phyloP scores from a whole-genome alignment of 148 eudicot species.

The Oxyria digyna region DNA sequence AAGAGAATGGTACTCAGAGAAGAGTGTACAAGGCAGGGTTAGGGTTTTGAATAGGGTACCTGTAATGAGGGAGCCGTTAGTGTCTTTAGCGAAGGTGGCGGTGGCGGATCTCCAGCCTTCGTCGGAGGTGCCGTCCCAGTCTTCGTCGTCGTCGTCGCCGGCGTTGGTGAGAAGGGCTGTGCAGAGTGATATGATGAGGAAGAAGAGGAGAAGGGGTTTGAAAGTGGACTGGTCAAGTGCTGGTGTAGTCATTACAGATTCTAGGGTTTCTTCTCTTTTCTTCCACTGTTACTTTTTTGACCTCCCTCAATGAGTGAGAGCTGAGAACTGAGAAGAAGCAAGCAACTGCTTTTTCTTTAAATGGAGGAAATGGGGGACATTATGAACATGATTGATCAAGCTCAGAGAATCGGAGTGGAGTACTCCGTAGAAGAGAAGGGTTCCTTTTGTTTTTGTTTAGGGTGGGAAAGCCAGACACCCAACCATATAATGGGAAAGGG shows the following conservation, averaged over 20 bases:
- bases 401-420: too few relatives aligned
- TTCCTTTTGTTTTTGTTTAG: too few relatives aligned
- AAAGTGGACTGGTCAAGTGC: slow-evolving; percentile 18
- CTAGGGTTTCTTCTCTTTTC: neutral
- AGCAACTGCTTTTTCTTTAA: neutral
- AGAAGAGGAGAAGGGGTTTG: slow-evolving; percentile 3
- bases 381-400: too few relatives aligned
- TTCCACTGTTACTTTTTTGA: neutral
- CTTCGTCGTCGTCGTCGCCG: slow-evolving; percentile 26
- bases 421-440: too few relatives aligned
- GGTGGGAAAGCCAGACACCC: too few relatives aligned
- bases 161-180: slow-evolving; percentile 9
- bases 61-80: slow-evolving; percentile 35
- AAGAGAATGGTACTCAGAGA: neutral
- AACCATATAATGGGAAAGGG: too few relatives aligned
- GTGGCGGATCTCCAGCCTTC: slow-evolving; percentile 49
- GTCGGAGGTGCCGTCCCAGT: slow-evolving; percentile 26
- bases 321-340: neutral
- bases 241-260: neutral
- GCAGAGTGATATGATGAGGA: slow-evolving; percentile 7
- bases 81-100: slow-evolving; percentile 41
- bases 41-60: slow-evolving; percentile 16
- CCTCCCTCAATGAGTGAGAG: neutral
- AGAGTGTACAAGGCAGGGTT: neutral
- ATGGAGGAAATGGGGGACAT: too few relatives aligned